Base-by-base conservation (phyloP, 2,329 filamentous ascomycete species). In the Fusarium lateritium region DNA sequence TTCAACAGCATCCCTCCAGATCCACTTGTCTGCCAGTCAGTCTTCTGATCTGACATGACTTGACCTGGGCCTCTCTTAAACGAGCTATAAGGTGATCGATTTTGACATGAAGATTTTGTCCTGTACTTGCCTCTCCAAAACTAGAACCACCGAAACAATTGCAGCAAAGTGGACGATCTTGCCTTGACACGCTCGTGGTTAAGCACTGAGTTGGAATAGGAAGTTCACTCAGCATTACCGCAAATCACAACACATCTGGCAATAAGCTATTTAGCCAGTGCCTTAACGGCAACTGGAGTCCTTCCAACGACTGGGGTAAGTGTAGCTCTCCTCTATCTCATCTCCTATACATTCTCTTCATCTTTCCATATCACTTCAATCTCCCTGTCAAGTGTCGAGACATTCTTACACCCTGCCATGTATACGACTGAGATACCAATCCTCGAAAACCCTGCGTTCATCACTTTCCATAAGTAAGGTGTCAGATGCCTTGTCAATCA, bases 401-500 rank as follows among this genome's bases (percentile, higher is more conserved):
- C 59, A 45, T 40, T 60, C 52, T 47, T 39, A 47, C 46, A 65
- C 46, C 53, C 61, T 65, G 31, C 61, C 54, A 24, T 61, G 43
- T 44, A 60, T 26, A 49, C 38, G 24, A 19, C 52, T 26, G 19
- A 65, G 53, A 36, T 46, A 54, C 34, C 40, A 31, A 19, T 31
- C 28, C 36, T 42, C 42, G 9, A 53, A 42, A 47, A 60, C 53
- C 60, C 46, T 65, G 62, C 54, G 53, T 28, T 24, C 61, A 60
- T 65, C 61, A 60, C 61, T 65, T 39, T 47, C 53, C 43, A 55
- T 55, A 42, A 62, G 53, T 44, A 56, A 62, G 52, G 52, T 70
- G 66, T 69, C 66, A 67, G 57, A 70, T 58, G 53, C 46, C 57
- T 64, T 50, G 67, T 67, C 62, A 64, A 60, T 67, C 62, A 55